phyloP scores from a whole-genome alignment of 768 basidiomycete genomes.

The Mycena floridula region DNA sequence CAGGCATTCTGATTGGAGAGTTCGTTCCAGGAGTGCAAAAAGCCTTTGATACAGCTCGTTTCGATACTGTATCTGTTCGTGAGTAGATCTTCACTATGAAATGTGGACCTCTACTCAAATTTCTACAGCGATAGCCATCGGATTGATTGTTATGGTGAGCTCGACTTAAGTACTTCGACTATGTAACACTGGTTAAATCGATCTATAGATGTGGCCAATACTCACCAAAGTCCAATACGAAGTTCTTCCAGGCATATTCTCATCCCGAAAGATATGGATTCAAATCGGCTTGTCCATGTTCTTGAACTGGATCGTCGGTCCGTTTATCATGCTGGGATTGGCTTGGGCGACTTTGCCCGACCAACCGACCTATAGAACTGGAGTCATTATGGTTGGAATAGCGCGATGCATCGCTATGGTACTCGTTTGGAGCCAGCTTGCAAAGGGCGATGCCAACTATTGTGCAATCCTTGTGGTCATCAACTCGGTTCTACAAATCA shows the following conservation, averaged over 20 bases:
- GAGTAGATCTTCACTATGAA: constrained; percentile 22
- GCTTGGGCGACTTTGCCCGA: constrained; percentile 87
- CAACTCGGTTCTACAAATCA: constrained; percentile 65
- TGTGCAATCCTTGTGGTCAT: constrained; percentile 78
- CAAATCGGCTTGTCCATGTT: constrained; percentile 64
- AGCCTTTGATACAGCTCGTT: constrained; percentile 57
- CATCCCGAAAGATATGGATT: constrained; percentile 47
- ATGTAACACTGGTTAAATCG: not conserved
- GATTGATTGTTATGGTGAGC: constrained; percentile 62
- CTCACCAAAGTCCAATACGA: constrained; percentile 78
- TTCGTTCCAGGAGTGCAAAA: constrained; percentile 53
- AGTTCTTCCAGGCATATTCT: constrained; percentile 49
- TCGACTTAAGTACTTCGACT: not conserved
- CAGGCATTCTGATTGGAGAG: constrained; percentile 70
- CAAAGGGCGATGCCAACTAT: constrained; percentile 60
- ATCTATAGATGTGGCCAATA: constrained; percentile 69
- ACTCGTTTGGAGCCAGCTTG: constrained; percentile 78
- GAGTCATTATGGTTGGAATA: constrained; percentile 79
- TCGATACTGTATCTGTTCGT: constrained; percentile 76
- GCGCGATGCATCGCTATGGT: constrained; percentile 73
- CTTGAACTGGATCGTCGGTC: constrained; percentile 78
- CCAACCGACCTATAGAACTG: constrained; percentile 64
- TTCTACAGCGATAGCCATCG: constrained; percentile 65
- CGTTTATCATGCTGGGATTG: constrained; percentile 77
- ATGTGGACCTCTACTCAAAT: not conserved